Base-by-base conservation (phyloP, 345 rosid species). In the Cardamine chenopodiifolia region DNA sequence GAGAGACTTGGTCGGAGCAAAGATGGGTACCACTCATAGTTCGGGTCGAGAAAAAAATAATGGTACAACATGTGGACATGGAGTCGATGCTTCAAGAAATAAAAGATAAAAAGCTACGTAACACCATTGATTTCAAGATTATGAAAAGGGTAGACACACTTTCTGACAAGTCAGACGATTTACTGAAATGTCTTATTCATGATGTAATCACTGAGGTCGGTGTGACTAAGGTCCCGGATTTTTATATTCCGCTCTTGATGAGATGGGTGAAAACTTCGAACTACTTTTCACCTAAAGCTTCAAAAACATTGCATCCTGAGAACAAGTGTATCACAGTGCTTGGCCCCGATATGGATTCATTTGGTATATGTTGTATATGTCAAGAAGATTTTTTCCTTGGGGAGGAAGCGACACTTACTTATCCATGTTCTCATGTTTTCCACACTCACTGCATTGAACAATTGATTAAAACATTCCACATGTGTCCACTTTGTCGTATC, bases 401-500 rank as follows among this genome's bases (percentile, higher is more conserved):
- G 2, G 13, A 17, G 40, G 23, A 57, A 31, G 62, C 40, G 1
- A 57, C 62, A 17, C 9, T 17, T 45, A 45, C 19, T 45, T n/a
- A 17, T 45, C 22, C 50, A 17, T 45, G 50, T 45, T 45, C 22
- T 45, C 34, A 55, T 55, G 60, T 28, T 55, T 55, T 26, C 20
- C 35, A 55, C 2, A 14, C 11, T 25, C 17, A 14, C 0, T 53
- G 34, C 58, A 25, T 53, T 13, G 18, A 25, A 25, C 10, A 25
- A n/a, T 53, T 14, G 58, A 25, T 53, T 13, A 3, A 26, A 54
- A 15, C 4, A 54, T 54, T 19, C 4, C 19, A 26, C 1, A 3
- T 7, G 19, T 54, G 34, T 54, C 59, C 59, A 54, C 58, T 53
- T 25, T 52, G 56, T 23, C 56, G 29, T 52, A 23, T 22, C n/a